phyloP scores from a whole-genome alignment of 1,139 yeast genomes.

The Scheffersomyces lignicola region DNA sequence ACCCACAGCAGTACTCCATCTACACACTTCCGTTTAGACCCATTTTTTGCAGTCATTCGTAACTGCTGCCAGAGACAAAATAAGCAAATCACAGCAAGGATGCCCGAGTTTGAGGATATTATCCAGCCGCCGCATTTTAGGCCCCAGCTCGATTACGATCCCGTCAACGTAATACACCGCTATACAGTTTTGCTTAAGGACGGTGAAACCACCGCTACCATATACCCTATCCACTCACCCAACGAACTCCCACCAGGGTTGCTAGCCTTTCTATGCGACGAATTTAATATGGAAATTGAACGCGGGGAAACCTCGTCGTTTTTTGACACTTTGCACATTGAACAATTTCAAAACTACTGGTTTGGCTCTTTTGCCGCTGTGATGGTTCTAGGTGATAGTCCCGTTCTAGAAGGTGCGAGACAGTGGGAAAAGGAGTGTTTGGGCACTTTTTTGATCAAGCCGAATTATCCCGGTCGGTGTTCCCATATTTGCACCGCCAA shows the following conservation, averaged over 20 bases:
- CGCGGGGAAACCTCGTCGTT: constrained; percentile 87
- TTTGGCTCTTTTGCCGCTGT: constrained; percentile 83
- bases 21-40: background rate
- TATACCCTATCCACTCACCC: constrained; percentile 75
- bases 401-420: constrained; percentile 55
- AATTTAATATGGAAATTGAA: constrained; percentile 89
- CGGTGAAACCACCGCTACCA: constrained; percentile 89
- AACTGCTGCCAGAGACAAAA: constrained; percentile 3
- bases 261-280: constrained; percentile 80
- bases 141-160: constrained; percentile 34
- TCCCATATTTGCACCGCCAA: constrained; percentile 92
- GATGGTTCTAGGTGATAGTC: constrained; percentile 79
- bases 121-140: constrained; percentile 33
- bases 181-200: constrained; percentile 79
- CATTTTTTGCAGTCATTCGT: constrained; percentile 2
- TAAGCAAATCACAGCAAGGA: constrained; percentile 10
- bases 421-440: constrained; percentile 91
- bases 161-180: constrained; percentile 34
- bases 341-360: constrained; percentile 81
- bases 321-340: constrained; percentile 71
- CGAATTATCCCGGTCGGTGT: constrained; percentile 90
- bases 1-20: constrained; percentile 14
- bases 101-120: constrained; percentile 42
- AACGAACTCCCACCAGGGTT: constrained; percentile 73
- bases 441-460: constrained; percentile 80